Base-by-base conservation (phyloP, 1,284 basidiomycete genomes). In the Trichosporon asahii region DNA sequence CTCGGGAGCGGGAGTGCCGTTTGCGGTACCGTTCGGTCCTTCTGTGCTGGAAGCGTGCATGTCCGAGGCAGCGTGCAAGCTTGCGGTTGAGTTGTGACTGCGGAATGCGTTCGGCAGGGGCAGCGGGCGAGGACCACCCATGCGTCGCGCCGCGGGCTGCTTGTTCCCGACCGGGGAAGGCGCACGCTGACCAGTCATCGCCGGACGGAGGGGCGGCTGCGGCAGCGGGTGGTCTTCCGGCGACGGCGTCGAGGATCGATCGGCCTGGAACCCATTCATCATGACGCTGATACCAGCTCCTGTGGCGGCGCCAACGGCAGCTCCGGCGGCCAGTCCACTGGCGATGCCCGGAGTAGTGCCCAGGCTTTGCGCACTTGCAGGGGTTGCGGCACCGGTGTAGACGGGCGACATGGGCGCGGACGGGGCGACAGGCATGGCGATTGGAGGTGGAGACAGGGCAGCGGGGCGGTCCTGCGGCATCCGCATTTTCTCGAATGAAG, bases 91-190 rank as follows among this genome's bases (percentile, higher is more conserved):
- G 66, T 68, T 68, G 64, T 63, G 64, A 8, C 63, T 31, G 15
- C 68, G 70, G 71, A 80, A 78, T 7, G 80, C 79, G 49, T 77
- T 78, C 1, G 80, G 80, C n/a, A 80, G 67, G 1, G 80, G 81
- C 61, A 79, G 66, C 8, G 77, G 78, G 31, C 73, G 74, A 5
- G 66, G 64, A 0, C 70, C 70, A 4, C 71, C 66, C 66, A 77
- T 72, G 9, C 71, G 66, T 4, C 57, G 27, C 2, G 27, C 57
- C 11, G 49, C 49, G 7, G 49, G 49, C 49, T 53, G 49, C 49
- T 53, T 53, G 27, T 33, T 61, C 14, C 57, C 57, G 2, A 31
- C 57, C 15, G 57, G 57, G 27, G 29, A 33, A n/a, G 57, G 57
- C 4, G 57, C 57, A n/a, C 57, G 55, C 27, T 27, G 27, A 11